Evolutionary conservation across 2,329 filamentous ascomycete species (phyloP).

Genomic region (Neoascochyta sp.): DNA sequence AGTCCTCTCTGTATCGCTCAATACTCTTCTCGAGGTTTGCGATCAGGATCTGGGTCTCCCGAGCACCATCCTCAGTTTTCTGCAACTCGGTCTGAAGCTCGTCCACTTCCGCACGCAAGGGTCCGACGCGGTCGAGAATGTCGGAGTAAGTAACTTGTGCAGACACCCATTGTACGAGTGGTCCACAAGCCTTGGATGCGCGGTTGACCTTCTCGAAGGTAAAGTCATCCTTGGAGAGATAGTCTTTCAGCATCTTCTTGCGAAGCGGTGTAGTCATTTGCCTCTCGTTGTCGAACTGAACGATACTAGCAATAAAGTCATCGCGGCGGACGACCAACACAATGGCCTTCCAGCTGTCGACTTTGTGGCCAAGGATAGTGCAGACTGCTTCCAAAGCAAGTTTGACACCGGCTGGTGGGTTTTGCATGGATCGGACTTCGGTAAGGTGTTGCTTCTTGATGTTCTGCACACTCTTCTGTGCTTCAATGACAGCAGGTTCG

Average conservation of each 20-base stretch:
- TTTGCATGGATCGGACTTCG: conserved; percentile 95
- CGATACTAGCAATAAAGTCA: conserved; percentile 96
- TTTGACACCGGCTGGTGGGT: conserved; percentile 84
- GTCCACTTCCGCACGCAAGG: conserved; percentile 83
- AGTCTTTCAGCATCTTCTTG: conserved; percentile 88
- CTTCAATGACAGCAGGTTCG: conserved; percentile 88
- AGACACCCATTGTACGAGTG: conserved; percentile 92
- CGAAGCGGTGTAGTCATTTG: conserved; percentile 85
- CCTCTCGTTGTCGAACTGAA: conserved; percentile 92
- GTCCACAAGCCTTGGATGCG: conserved; percentile 94
- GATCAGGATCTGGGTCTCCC: conserved; percentile 86
- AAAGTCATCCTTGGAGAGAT: conserved; percentile 88
- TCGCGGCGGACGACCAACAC: conserved; percentile 84
- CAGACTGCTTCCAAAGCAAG: conserved; percentile 95
- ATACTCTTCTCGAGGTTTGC: conserved; percentile 83
- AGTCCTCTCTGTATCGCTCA: conserved; percentile 91
- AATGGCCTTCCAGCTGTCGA: conserved; percentile 86
- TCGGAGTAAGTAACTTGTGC: conserved; percentile 98
- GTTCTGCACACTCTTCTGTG: conserved; percentile 93
- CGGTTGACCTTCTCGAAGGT: conserved; percentile 95
- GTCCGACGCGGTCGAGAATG: conserved; percentile 90
- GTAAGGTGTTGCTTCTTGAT: conserved; percentile 97
- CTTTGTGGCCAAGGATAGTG: conserved; percentile 85
- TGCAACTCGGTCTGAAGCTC: conserved; percentile 83
- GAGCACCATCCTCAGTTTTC: conserved; percentile 88